Evolutionary conservation across 2,329 filamentous ascomycete species (phyloP).

Genomic region (Myriosclerotinia duriaeana): DNA sequence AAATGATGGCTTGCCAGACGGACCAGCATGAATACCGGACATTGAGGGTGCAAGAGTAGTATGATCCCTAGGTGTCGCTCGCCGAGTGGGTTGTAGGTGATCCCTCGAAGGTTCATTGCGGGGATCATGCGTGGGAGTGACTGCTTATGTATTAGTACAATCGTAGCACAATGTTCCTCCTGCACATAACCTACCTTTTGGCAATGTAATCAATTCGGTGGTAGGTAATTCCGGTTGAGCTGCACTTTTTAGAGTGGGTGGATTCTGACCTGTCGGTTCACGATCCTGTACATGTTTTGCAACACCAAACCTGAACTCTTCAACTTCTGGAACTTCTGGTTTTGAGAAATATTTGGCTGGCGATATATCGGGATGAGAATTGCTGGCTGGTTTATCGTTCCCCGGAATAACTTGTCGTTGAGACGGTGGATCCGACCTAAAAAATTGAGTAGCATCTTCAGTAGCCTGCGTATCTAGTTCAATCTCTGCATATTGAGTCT

Average conservation of each 20-base stretch:
- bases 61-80: neutral
- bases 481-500: conserved; percentile 32
- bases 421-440: neutral
- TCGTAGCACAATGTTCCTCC: neutral
- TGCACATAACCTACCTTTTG: neutral
- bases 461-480: conserved; percentile 28
- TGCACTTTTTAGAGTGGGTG: neutral
- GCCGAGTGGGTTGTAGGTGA: neutral
- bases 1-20: neutral
- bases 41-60: neutral
- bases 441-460: conserved; percentile 7
- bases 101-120: neutral
- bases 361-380: neutral
- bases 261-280: neutral
- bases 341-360: neutral
- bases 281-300: neutral
- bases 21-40: neutral
- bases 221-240: neutral
- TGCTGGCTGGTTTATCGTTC: neutral
- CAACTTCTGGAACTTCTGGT: neutral
- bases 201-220: neutral
- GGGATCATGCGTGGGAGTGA: neutral
- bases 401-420: neutral
- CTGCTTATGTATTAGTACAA: neutral
- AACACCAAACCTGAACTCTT: neutral